Evolutionary conservation across 768 basidiomycete species (phyloP), one percentile per base, ranked within the genome.

Genomic region (Postia placenta): DNA sequence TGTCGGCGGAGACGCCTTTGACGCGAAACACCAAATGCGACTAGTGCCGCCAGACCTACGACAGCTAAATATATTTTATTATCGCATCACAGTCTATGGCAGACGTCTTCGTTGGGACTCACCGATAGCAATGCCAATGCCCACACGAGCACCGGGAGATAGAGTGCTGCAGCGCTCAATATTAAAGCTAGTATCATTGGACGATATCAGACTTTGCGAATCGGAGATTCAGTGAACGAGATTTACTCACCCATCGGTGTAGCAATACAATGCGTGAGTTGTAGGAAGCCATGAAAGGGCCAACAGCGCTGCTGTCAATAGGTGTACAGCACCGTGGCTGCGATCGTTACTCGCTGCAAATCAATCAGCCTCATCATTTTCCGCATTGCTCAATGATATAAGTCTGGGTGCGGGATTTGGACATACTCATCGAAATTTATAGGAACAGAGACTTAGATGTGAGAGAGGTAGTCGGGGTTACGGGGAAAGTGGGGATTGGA

Each of bases 41-140:
- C n/a, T 4, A 48, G 2, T 5, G 46, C 7, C 7, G 45, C 5
- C 19, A 55, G 20, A 2, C 28, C 39, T 11, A 35, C 51, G 20
- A 52, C 47, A 40, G 45, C 11, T 28, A 27, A 23, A 22, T 25
- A 17, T 22, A 40, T 12, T 9, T 11, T 40, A 22, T 12, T 9
- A 12, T 40, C 39, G 9, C 11, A 9, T 9, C 20, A 12, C 12
- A 40, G 20, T 22, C 39, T 9, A 40, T 17, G 9, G 39, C 33
- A 35, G 33, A 9, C 9, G 33, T 35, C 33, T 9, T 9, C 11
- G n/a, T n/a, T 7, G 30, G n/a, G 30, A 20, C 47, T 24, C 22
- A 39, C 47, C 37, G 14, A 48, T 48, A 17, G 37, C 47, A 26
- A 48, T 39, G 14, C 47, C 47, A 11, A 48, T 40, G 25, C 47